Evolutionary conservation across 495 filamentous ascomycete species (phyloP), one percentile per base, ranked within the genome.

Genomic region (Copromyces sp.): DNA sequence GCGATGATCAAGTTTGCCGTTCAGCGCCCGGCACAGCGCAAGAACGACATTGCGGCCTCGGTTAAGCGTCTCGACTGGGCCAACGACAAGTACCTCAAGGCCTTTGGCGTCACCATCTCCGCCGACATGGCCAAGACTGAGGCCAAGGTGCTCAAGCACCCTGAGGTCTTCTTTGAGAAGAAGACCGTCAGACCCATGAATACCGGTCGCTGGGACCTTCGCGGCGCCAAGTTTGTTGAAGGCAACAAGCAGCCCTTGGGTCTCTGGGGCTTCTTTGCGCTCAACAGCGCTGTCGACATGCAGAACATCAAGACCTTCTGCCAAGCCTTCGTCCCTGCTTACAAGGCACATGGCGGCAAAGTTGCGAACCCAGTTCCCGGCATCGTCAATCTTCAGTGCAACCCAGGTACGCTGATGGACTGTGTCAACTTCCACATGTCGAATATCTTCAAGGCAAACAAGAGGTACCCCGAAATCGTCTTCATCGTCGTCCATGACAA

Each of bases 1-100:
- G 77, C 87, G 9, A 98, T 99, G 95, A 97, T 99, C 81, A 93
- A 90, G 78, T 93, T 92, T 79, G 93, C 94, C 3, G 87, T 87
- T 1, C 84, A 86, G 70, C 86, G 88, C 3, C 95, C 95, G 0
- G 53, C 73, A 0, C 76, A 89, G 37, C 92, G 95, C 24, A 84
- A 87, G 76, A 69, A 75, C 0, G 84, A 90, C 16, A 91, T 98
- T 7, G 4, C 70, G 74, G 85, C 39, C n/a, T 90, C 90, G 29
- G 86, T 96, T 24, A 74, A 79, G 0, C 85, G 90, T 74, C 85
- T 98, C 1, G 80, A 90, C 37, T 95, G 93, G 88, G 74, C 73
- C 0, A 77, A 86, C 0, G 95, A 99, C 74, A 86, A 83, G 0
- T 87, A 91, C 69, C 84, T 97, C 2, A 78, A 82, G 9, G 77